Percentiles rank a stretch among this genome's conserved stretches.
These are phyloP conservation scores for Carex cristatella DNA, from an alignment of 176 grass and related monocot genomes.

Conservation along the genomic window DNA sequence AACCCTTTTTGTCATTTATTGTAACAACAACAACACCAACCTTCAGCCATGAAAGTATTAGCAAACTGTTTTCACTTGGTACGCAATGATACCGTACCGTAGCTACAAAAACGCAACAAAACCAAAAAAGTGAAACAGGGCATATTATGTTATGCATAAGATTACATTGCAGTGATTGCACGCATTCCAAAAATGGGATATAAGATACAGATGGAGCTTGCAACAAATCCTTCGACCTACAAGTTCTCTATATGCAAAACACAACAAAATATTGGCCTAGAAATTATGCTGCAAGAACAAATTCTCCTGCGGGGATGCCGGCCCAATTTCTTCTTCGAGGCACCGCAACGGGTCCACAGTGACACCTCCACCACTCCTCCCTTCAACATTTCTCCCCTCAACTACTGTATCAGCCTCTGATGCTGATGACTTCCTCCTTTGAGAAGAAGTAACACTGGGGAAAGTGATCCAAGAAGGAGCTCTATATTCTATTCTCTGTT, in stretches of 20 bases:
- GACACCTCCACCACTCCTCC: constrained; percentile 48
- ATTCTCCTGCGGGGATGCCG: constrained; percentile 73
- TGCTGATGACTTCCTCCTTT: constrained; percentile 88
- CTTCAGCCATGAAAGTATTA: neutral
- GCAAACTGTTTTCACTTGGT: neutral
- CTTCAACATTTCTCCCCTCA: constrained; percentile 59
- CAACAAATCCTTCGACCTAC: constrained; percentile 10
- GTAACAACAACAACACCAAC: neutral
- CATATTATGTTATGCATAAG: constrained; percentile 3
- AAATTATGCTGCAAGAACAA: constrained; percentile 98
- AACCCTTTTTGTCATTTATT: neutral
- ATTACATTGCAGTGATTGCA: constrained; percentile 1
- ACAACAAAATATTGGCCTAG: constrained; percentile 43
- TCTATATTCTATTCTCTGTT: constrained; percentile 70
- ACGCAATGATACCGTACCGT: neutral
- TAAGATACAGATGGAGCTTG: constrained; percentile 4
- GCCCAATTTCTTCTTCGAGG: constrained; percentile 91
- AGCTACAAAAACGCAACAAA: neutral
- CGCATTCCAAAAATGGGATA: constrained; percentile 22
- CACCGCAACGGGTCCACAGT: constrained; percentile 63
- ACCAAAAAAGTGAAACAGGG: neutral
- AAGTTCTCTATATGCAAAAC: constrained; percentile 2
- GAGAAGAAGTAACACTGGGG: constrained; percentile 88
- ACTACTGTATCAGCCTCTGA: constrained; percentile 74
- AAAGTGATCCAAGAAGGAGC: constrained; percentile 97